Conservation (phyloP, 148 eudicot species). For the Persicaria maculosa region DNA sequence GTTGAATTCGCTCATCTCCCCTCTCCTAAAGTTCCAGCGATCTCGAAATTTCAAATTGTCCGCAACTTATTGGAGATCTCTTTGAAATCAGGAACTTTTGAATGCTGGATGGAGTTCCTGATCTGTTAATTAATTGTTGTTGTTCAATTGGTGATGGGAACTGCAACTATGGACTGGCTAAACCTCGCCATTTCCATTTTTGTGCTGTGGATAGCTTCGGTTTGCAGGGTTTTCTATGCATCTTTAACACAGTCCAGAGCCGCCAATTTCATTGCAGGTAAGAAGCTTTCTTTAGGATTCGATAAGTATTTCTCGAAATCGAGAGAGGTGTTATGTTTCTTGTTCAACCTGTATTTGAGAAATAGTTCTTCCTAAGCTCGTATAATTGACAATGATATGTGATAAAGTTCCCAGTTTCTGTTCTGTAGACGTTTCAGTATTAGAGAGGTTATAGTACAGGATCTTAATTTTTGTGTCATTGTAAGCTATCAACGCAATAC, state of each 20-base stretch:
- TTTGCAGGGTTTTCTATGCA: conserved; percentile 26
- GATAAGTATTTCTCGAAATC: too few relatives aligned
- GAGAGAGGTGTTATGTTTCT: neutral
- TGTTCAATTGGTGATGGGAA: neutral
- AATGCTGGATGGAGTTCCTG: too few relatives aligned
- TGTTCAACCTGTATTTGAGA: neutral
- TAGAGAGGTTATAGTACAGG: neutral
- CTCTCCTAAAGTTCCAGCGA: neutral
- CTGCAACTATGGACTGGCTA: conserved; percentile 26
- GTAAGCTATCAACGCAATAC: neutral
- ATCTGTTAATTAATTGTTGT: too few relatives aligned
- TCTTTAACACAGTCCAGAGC: conserved; percentile 24
- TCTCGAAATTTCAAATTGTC: neutral
- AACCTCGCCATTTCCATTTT: conserved; percentile 15
- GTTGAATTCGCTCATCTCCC: neutral
- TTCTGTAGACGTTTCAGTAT: neutral
- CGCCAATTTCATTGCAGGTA: conserved; percentile 23
- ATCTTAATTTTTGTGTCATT: neutral
- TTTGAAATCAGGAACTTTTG: too few relatives aligned
- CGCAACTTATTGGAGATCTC: neutral
- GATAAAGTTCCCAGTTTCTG: too few relatives aligned
- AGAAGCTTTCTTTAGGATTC: too few relatives aligned
- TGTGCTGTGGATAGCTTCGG: conserved; percentile 29
- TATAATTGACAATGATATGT: neutral
- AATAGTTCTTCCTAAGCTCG: neutral